A percentile compares a stretch with the other conserved stretches of the same genome.
Conservation (phyloP, 768 basidiomycete species). For the Tulasnella sp. region DNA sequence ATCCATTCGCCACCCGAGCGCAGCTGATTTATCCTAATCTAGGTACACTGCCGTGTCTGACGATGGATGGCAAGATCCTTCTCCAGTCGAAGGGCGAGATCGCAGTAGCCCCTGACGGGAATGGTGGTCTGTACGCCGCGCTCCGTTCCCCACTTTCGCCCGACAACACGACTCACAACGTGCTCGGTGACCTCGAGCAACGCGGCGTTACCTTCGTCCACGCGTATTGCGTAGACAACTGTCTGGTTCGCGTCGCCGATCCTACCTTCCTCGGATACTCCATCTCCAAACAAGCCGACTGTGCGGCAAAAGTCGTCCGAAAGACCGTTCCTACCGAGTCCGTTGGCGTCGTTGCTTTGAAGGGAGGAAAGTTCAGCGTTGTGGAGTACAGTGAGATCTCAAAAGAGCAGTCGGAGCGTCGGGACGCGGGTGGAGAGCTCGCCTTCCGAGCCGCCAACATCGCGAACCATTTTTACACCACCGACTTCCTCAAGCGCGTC, state of each 20-base stretch:
- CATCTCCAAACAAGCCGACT: slow-evolving; percentile 81
- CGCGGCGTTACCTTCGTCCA: slow-evolving; percentile 86
- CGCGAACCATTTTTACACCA: slow-evolving; percentile 97
- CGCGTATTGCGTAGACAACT: slow-evolving; percentile 97
- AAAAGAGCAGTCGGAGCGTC: slow-evolving; percentile 75
- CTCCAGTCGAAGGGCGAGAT: slow-evolving; percentile 72
- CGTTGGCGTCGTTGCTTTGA: slow-evolving; percentile 88
- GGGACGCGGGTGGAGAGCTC: slow-evolving; percentile 63
- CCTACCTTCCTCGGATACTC: slow-evolving; percentile 96
- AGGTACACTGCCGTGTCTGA: slow-evolving; percentile 95
- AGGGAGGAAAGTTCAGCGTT: slow-evolving; percentile 80
- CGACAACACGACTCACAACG: slow-evolving; percentile 57
- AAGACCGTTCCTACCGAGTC: slow-evolving; percentile 82
- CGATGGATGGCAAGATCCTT: slow-evolving; percentile 89
- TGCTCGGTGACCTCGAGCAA: slow-evolving; percentile 73
- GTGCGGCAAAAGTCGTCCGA: slow-evolving; percentile 94
- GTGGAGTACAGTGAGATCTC: slow-evolving; percentile 98
- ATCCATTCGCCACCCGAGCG: neutral
- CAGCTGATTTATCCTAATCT: slow-evolving; percentile 12
- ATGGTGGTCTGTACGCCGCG: slow-evolving; percentile 95
- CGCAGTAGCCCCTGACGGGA: slow-evolving; percentile 97
- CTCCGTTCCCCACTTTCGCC: slow-evolving; percentile 70
- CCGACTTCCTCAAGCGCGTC: slow-evolving; percentile 70
- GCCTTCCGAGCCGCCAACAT: slow-evolving; percentile 95
- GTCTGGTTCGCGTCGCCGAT: slow-evolving; percentile 94